Evolutionary conservation across 1,139 yeast genomes (phyloP), one percentile per base, ranked within the genome.

Genomic region (Hyphopichia khmerensis): DNA sequence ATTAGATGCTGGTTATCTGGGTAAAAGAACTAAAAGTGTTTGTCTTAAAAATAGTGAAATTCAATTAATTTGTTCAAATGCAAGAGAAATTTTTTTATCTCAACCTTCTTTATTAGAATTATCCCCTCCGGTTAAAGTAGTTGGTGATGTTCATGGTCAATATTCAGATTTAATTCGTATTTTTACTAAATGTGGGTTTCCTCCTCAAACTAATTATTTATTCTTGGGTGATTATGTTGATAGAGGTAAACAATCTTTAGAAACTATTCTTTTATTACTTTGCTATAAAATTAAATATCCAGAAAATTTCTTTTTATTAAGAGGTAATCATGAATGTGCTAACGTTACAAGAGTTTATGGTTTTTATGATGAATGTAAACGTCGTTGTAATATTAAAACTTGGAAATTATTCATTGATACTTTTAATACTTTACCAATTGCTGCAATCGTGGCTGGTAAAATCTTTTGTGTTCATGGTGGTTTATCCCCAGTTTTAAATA

Each of bases 391-490:
- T 62, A 83, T 90, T 56, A 91, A 90, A 62, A 89, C 95, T 1
- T 93, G 98, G 98, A 89, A 90, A 60, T 68, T 84, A 26, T 91
- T 93, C 59, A 84, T 91, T 53, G 98, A 93, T 66, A 89, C 96
- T 0, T 93, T 93, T 67, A 93, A 93, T 62, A 86, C 96, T 1
- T 73, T 93, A 51, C 98, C 99, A 11, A 83, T 93, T 43, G 96
- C 97, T 1, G 96, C 98, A 2, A 87, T 89, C 34, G 97, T 93
- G 26, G 97, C 97, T 0, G 95, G 93, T 27, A 93, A 91, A 69
- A 93, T 93, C 40, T 93, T 93, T 61, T 91, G 98, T 65, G 98
- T 93, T 40, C 99, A 93, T 65, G 99, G 99, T 16, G 99, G 99
- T 0, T 72, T 93, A 42, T 86, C 95, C 26, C 99, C 99, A 0